Evolutionary conservation across 805 yeast genomes (phyloP).

Genomic region (Ogataea henricii): DNA sequence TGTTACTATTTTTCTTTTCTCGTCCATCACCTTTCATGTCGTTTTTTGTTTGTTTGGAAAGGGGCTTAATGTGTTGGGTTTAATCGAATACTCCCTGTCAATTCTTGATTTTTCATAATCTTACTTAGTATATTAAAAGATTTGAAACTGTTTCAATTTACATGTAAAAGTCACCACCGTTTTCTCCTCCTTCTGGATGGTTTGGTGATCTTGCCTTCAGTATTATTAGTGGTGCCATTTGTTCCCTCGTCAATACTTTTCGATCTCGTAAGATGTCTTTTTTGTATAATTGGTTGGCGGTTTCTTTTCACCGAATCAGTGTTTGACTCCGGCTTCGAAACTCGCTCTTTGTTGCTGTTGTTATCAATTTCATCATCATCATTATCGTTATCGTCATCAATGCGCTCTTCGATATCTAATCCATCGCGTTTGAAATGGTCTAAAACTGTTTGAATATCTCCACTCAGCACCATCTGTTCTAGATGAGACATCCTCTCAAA

Average conservation of each 20-base stretch:
- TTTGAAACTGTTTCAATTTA: conserved; percentile 4
- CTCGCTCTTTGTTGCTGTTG: not conserved
- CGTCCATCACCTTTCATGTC: conserved; percentile 2
- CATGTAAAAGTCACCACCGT: conserved; percentile 1
- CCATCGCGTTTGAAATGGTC: conserved; percentile 12
- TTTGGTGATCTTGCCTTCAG: not conserved
- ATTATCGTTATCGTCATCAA: not conserved
- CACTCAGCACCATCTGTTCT: conserved; percentile 14
- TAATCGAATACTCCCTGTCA: conserved; percentile 7
- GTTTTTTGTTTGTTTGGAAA: conserved; percentile 7
- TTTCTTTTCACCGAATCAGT: not conserved
- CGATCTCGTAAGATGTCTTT: conserved; percentile 1
- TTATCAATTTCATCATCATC: conserved; percentile 5
- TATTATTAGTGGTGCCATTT: not conserved
- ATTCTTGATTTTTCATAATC: conserved; percentile 7
- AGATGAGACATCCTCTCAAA: conserved; percentile 10
- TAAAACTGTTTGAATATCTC: conserved; percentile 9
- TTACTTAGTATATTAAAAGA: conserved; percentile 2
- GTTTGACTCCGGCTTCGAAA: not conserved
- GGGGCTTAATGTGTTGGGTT: conserved; percentile 9
- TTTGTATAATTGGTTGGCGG: not conserved
- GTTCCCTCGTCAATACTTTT: not conserved
- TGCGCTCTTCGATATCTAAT: conserved; percentile 11
- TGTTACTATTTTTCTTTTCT: conserved; percentile 20
- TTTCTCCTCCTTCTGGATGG: conserved; percentile 8